A percentile compares a stretch with the other conserved stretches of the same genome.
phyloP scores from a whole-genome alignment of 1,284 basidiomycete species.

The Macrocybe sp. region DNA sequence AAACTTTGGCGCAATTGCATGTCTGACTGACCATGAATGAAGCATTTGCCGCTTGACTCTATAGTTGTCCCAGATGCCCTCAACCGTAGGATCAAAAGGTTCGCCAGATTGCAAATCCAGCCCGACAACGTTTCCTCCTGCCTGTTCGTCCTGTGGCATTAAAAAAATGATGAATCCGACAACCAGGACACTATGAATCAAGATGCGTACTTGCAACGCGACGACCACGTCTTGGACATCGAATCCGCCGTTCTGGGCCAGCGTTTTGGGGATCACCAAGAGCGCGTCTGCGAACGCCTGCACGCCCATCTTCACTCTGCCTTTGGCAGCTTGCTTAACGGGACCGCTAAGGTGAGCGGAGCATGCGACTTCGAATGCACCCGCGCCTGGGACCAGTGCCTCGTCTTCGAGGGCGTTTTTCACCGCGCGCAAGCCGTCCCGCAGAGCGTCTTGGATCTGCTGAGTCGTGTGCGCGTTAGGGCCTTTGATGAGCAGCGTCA shows the following conservation, averaged over 20 bases:
- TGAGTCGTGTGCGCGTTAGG: constrained; percentile 96
- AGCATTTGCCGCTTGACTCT: constrained; percentile 98
- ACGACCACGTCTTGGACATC: constrained; percentile 97
- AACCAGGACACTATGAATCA: constrained; percentile 3
- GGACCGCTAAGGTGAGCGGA: constrained; percentile 77
- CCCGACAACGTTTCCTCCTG: constrained; percentile 88
- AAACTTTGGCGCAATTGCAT: constrained; percentile 6
- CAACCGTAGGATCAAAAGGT: constrained; percentile 92
- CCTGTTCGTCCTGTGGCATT: constrained; percentile 74
- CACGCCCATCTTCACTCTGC: constrained; percentile 96
- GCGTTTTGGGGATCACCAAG: constrained; percentile 93
- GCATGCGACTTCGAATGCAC: constrained; percentile 97
- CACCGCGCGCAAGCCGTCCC: constrained; percentile 93
- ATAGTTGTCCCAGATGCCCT: constrained; percentile 99
- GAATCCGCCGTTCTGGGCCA: constrained; percentile 95
- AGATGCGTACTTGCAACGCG: constrained; percentile 66
- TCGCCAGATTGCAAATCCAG: constrained; percentile 93
- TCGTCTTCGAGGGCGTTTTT: constrained; percentile 97
- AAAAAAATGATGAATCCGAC: constrained; percentile 4
- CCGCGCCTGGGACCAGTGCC: constrained; percentile 88
- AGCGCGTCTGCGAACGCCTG: constrained; percentile 97
- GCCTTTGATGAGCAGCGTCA: constrained; percentile 97
- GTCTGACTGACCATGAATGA: constrained; percentile 76
- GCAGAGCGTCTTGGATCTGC: constrained; percentile 95
- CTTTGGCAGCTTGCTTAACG: constrained; percentile 86